Base-by-base conservation (phyloP, 1,284 basidiomycete genomes). In the Apiotrichum laibachii region DNA sequence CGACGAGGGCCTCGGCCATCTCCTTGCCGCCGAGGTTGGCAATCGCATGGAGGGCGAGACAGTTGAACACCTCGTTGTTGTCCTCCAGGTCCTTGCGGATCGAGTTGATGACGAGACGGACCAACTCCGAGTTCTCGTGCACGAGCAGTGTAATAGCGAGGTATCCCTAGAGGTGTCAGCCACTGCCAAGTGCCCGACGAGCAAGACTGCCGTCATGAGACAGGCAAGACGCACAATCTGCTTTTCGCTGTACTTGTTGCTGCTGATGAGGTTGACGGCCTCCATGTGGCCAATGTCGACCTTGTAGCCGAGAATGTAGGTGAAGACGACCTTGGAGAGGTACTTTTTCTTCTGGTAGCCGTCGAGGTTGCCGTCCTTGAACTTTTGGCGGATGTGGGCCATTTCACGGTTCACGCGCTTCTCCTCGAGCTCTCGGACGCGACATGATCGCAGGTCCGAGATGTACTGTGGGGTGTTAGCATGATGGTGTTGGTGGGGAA, bases 271-370 rank as follows among this genome's bases (percentile, higher is more conserved):
- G 77, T 99, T 97, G 69, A 99, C 90, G 15, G 96, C 95, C 74
- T 99, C 95, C 93, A 99, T 96, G 77, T 99, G 95, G 7, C 96
- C 96, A 39, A 99, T 86, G 74, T 99, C 96, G 69, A 99, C 94
- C 78, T 94, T 94, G 82, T 99, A 99, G 37, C 96, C 96, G 60
- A 99, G 83, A 67, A 99, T 99, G 73, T 97, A 98, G 19, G 96
- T 98, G 82, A 99, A 99, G 63, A 99, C 89, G 70, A 99, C 95
- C 81, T 99, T 98, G 60, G 81, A 68, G 44, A 82, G 85, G 76
- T 81, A 96, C 88, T 98, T 98, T 81, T 98, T 98, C 84, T 95
- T 96, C 81, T 97, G 93, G 79, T 99, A 96, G 34, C 95, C 95
- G 71, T 98, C 94, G 67, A 99, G 80, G 73, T 94, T 94, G 19